Evolutionary conservation across 306 rosid genomes (phyloP), one percentile per base, ranked within the genome.

Genomic region (Oxytropis ochrocephala): DNA sequence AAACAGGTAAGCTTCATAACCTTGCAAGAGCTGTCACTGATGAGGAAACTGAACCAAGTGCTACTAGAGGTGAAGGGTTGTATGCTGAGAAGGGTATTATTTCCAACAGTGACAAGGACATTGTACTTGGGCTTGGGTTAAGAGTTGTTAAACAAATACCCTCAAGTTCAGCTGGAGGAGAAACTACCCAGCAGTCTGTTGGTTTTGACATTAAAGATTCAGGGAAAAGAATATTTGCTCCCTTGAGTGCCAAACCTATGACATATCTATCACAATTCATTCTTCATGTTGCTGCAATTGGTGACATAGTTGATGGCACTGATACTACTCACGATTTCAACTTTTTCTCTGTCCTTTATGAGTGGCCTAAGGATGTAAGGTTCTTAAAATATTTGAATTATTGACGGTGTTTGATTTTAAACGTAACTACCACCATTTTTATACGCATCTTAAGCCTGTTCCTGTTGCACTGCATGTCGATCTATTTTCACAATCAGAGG

Each of bases 301-400:
- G 98, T 54, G 97, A 93, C 74, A 90, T 93, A 73, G 98, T 93
- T 81, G 98, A 90, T 16, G 98, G 98, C 41, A 90, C 94, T 63
- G 98, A 93, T 84, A 90, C 97, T 69, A 93, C 98, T 78, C 97
- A 93, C 53, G 98, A 90, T 83, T 93, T 93, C 83, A 93, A 93
- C 85, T 93, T 90, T 61, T 93, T 93, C 86, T 88, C 98, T 2
- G 85, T 90, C 3, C 69, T 93, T 71, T 93, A 90, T 67, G 98
- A 93, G 78, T 93, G 98, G 97, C 97, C 97, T 38, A 93, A 90
- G 79, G 98, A 93, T 86, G 98, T 93, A 82, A 90, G 98, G 16
- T 76, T 76, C 79, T 69, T 72, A 73, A 70, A 67, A 49, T 81
- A 68, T 62, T 63, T 69, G 32, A 67, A 82, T 50, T 67, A 77